phyloP scores from a whole-genome alignment of 768 basidiomycete genomes.

The Psilocybe cubensis region DNA sequence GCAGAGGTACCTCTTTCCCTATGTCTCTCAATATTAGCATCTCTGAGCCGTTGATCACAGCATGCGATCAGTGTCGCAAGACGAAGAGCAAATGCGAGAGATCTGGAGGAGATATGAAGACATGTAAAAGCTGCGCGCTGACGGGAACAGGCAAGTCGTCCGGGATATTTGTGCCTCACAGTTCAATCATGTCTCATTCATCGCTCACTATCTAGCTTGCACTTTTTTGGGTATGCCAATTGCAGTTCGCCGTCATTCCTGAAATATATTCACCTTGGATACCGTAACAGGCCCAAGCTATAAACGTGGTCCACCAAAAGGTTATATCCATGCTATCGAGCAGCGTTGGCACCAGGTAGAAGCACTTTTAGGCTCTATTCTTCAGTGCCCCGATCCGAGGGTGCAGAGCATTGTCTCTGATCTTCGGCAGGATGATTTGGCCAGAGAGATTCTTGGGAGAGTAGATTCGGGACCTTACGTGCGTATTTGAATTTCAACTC shows the following conservation, averaged over 20 bases:
- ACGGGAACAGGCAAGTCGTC: conserved; percentile 52
- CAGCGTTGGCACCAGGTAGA: conserved; percentile 92
- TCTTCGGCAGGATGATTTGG: conserved; percentile 72
- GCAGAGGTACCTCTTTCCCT: conserved; percentile 49
- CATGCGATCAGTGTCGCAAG: conserved; percentile 88
- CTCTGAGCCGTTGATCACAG: conserved; percentile 38
- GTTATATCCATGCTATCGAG: conserved; percentile 93
- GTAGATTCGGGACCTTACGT: conserved; percentile 86
- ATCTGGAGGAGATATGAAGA: conserved; percentile 43
- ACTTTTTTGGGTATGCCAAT: conserved; percentile 59
- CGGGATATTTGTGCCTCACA: neutral
- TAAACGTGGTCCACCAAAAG: conserved; percentile 86
- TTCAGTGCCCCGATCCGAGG: conserved; percentile 70
- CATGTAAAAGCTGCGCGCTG: conserved; percentile 66
- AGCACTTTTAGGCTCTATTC: conserved; percentile 81
- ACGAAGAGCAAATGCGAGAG: conserved; percentile 88
- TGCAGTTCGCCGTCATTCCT: neutral
- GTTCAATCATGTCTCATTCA: conserved; percentile 20
- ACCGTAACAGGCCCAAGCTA: conserved; percentile 65
- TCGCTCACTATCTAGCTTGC: conserved; percentile 47
- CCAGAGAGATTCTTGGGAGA: conserved; percentile 73
- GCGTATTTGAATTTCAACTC: conserved; percentile 24
- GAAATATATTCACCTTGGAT: neutral
- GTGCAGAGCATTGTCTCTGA: conserved; percentile 66
- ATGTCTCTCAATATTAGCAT: conserved; percentile 5